phyloP scores from a whole-genome alignment of 805 yeast species.

The Candida golubevii region DNA sequence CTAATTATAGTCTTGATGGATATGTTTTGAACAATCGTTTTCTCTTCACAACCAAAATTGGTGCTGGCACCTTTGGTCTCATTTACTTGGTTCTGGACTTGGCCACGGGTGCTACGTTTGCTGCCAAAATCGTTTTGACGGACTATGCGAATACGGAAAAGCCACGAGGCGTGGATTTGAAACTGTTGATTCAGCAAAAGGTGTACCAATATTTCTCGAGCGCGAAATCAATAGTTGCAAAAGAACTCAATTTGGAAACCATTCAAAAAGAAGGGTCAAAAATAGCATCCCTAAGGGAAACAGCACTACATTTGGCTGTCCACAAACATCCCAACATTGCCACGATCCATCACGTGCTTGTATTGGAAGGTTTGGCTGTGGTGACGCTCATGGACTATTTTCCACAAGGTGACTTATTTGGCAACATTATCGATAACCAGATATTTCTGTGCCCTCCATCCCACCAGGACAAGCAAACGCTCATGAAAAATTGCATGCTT shows the following conservation, averaged over 20 bases:
- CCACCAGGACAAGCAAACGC: conserved; percentile 44
- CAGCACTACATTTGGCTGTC: conserved; percentile 67
- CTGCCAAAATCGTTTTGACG: conserved; percentile 68
- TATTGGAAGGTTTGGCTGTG: conserved; percentile 47
- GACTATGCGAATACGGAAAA: conserved; percentile 41
- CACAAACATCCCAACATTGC: conserved; percentile 77
- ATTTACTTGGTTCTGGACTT: conserved; percentile 48
- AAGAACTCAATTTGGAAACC: conserved; percentile 10
- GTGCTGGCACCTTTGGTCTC: conserved; percentile 40
- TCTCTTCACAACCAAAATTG: conserved; percentile 44
- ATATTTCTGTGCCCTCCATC: conserved; percentile 52
- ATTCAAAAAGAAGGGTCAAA: conserved; percentile 24
- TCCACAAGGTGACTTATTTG: conserved; percentile 81
- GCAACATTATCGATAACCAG: conserved; percentile 73
- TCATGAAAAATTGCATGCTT: conserved; percentile 41
- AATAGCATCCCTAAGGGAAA: conserved; percentile 53
- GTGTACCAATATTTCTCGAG: conserved; percentile 9
- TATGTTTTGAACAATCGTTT: conserved; percentile 62
- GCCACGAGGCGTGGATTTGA: conserved; percentile 70
- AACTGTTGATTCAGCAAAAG: conserved; percentile 47
- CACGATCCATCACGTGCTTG: conserved; percentile 69
- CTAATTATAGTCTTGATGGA: conserved; percentile 56
- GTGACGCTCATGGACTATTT: conserved; percentile 84
- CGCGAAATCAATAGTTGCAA: conserved; percentile 4
- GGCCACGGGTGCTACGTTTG: conserved; percentile 47